Conservation (phyloP, 2,329 filamentous ascomycete genomes). For the Hypoxylon sp. region DNA sequence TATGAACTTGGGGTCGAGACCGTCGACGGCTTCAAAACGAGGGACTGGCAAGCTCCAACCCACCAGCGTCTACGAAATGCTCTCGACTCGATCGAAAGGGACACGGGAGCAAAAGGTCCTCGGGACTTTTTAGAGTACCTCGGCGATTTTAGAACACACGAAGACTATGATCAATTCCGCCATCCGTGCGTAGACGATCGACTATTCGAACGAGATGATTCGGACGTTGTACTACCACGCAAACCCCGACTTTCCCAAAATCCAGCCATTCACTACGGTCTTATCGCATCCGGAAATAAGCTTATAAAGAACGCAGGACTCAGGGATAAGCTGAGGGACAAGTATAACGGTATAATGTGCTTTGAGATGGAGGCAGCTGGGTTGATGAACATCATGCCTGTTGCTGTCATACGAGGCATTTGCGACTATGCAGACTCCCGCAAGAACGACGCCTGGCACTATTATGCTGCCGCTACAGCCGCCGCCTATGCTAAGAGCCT, state of each 20-base stretch:
- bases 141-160: not conserved
- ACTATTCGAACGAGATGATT: not conserved
- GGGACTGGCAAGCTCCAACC: not conserved
- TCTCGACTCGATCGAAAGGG: not conserved
- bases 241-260: not conserved
- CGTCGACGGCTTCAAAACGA: not conserved
- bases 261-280: not conserved
- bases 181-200: not conserved
- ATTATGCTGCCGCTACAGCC: no score
- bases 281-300: not conserved
- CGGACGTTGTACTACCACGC: not conserved
- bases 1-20: not conserved
- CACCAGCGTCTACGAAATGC: not conserved
- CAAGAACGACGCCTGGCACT: no score
- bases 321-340: not conserved
- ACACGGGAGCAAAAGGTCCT: no score
- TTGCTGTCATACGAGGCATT: no score
- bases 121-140: not conserved
- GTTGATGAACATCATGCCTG: no score
- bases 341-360: not conserved
- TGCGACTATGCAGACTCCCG: no score
- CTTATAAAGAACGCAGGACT: not conserved
- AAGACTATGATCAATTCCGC: not conserved
- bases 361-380: not conserved
- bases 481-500: no score